phyloP scores from a whole-genome alignment of 2,329 filamentous ascomycete species.

The Raffaelea arxii region DNA sequence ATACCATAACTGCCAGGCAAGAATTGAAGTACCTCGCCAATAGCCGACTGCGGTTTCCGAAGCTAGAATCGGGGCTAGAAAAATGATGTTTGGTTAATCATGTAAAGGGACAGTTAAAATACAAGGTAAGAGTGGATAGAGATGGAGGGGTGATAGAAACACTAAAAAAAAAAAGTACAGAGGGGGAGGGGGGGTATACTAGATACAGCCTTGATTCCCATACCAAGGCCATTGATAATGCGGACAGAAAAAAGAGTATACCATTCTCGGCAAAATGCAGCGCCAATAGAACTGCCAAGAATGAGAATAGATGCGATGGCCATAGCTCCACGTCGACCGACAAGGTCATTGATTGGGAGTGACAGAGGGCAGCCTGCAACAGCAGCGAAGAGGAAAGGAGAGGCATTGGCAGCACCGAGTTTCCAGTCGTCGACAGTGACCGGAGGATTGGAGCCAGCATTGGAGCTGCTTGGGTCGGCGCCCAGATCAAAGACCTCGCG shows the following conservation, averaged over 20 bases:
- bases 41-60: constrained; percentile 36
- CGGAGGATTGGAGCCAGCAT: neutral
- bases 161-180: too few species aligned
- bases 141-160: too few species aligned
- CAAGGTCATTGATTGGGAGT: constrained; percentile 29
- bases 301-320: constrained; percentile 28
- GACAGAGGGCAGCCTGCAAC: constrained; percentile 28
- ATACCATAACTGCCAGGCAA: constrained; percentile 36
- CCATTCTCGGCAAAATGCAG: constrained; percentile 25
- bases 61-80: constrained; percentile 30
- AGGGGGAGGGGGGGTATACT: constrained; percentile 22
- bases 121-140: neutral
- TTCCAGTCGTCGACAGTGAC: constrained; percentile 21
- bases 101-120: neutral
- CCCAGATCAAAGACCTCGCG: neutral
- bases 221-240: constrained; percentile 29
- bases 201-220: constrained; percentile 36
- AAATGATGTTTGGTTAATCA: neutral
- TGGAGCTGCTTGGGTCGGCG: neutral
- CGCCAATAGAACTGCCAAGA: constrained; percentile 26
- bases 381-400: constrained; percentile 29
- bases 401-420: constrained; percentile 28
- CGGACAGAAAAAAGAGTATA: constrained; percentile 23
- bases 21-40: constrained; percentile 36
- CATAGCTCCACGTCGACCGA: constrained; percentile 30